Conservation (phyloP, 495 filamentous ascomycete genomes). For the Penicillium herquei region DNA sequence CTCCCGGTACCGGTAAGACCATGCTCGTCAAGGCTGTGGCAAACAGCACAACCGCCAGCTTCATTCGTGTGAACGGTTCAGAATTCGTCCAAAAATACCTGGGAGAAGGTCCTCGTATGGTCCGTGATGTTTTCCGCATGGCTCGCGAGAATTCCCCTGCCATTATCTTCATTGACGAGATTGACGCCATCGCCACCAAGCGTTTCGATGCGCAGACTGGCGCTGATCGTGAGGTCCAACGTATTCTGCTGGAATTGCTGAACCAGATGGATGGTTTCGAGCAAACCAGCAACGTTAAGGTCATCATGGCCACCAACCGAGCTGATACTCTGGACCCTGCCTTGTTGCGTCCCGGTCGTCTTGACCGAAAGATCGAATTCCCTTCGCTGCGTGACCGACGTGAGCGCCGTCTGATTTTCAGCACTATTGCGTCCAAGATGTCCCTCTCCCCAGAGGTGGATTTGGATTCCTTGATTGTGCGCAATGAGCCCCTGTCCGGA, state of each 20-base stretch:
- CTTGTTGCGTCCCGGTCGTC: constrained; percentile 86
- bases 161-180: constrained; percentile 99
- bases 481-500: constrained; percentile 92
- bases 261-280: constrained; percentile 99
- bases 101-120: constrained; percentile 97
- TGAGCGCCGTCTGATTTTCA: constrained; percentile 93
- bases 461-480: constrained; percentile 88
- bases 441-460: constrained; percentile 94
- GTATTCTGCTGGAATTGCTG: constrained; percentile 92
- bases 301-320: constrained; percentile 99
- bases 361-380: constrained; percentile 99
- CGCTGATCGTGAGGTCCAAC: constrained; percentile 95
- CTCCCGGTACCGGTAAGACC: constrained; percentile 96
- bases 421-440: constrained; percentile 95
- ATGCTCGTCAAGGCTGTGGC: constrained; percentile 99
- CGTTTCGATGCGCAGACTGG: constrained; percentile 98
- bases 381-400: constrained; percentile 85
- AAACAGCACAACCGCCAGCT: constrained; percentile 96
- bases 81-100: constrained; percentile 99
- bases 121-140: constrained; percentile 98
- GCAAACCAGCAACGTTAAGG: constrained; percentile 97
- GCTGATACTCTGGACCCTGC: constrained; percentile 96
- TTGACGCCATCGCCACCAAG: constrained; percentile 98
- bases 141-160: constrained; percentile 95
- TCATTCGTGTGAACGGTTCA: constrained; percentile 96